Evolutionary conservation across 1,139 yeast genomes (phyloP).

Genomic region (Arxiozyma heterogenica): DNA sequence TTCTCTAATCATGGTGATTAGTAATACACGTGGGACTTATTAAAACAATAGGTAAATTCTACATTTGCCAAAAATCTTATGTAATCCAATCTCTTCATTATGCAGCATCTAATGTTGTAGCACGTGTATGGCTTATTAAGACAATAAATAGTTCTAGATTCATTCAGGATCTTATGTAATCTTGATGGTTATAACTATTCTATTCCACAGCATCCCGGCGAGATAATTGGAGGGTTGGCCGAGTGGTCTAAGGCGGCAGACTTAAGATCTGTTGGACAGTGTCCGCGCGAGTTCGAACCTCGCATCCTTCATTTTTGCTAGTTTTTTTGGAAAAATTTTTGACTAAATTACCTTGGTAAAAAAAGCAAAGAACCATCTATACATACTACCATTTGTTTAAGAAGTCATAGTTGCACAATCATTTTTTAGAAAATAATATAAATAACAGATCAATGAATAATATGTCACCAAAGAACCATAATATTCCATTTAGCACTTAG

Average conservation of each 20-base stretch:
- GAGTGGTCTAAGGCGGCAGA: constrained; percentile 20
- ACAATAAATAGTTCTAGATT: no score
- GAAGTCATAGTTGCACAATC: not conserved
- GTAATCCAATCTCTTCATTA: no score
- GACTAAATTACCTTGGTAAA: not conserved
- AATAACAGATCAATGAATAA: not conserved
- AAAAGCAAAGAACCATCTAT: not conserved
- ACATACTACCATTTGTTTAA: not conserved
- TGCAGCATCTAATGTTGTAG: no score
- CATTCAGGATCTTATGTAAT: no score
- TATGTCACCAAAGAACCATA: not conserved
- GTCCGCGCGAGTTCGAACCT: constrained; percentile 86
- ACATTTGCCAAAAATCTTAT: no score
- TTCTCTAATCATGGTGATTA: no score
- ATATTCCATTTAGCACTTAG: not conserved
- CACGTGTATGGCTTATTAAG: no score
- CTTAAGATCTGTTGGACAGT: constrained; percentile 29
- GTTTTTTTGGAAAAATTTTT: constrained; percentile 24
- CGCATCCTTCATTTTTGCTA: constrained; percentile 63
- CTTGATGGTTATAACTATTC: no score
- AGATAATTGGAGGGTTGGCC: constrained; percentile 15
- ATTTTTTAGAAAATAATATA: not conserved
- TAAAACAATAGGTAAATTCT: no score
- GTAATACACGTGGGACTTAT: no score
- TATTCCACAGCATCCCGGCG: no score